Base-by-base conservation (phyloP, 768 basidiomycete species). In the Boletus bicolor region DNA sequence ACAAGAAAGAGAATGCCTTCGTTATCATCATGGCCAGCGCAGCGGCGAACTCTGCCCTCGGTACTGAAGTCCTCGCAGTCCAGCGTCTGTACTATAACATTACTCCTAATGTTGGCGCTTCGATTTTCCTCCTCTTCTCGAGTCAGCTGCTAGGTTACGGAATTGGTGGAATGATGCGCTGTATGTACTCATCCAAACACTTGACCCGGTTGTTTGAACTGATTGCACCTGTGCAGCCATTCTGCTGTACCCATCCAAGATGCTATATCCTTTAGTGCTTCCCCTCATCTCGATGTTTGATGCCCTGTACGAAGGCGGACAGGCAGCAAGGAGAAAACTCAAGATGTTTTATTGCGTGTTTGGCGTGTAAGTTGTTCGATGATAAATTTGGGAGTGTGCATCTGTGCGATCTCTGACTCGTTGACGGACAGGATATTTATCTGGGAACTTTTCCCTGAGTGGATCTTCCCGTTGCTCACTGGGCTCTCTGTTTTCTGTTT, bases 401-500 rank as follows among this genome's bases (percentile, higher is more conserved):
- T 44, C 36, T 35, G 12, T 32, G 41, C 54, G 46, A 44, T 49
- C 19, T 55, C 26, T 37, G 34, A 45, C 48, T 45, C 10, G n/a
- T 26, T 47, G n/a, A 7, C 15, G 14, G 76, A 39, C 37, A 75
- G 72, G 1, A 80, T 74, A 47, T 68, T 71, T 53, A 32, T 66
- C 45, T 69, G 66, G 59, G 60, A 62, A 43, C 30, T 67, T 38
- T 53, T 70, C 41, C 67, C 64, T 0, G 61, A 66, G 26, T 70
- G 67, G 64, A 70, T 70, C 0, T 86, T 86, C 64, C 86, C 86
- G 0, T 70, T 86, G 24, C 63, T 85, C 38, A 85, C 83, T 2
- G 84, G 84, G n/a, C 73, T 86, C 52, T 82, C 80, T 15, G 73
- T 86, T 34, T 77, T 86, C 65, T 87, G 86, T 59, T 72, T 87